Evolutionary conservation across 1,139 yeast genomes (phyloP).

Genomic region (Blastobotrys indianensis): DNA sequence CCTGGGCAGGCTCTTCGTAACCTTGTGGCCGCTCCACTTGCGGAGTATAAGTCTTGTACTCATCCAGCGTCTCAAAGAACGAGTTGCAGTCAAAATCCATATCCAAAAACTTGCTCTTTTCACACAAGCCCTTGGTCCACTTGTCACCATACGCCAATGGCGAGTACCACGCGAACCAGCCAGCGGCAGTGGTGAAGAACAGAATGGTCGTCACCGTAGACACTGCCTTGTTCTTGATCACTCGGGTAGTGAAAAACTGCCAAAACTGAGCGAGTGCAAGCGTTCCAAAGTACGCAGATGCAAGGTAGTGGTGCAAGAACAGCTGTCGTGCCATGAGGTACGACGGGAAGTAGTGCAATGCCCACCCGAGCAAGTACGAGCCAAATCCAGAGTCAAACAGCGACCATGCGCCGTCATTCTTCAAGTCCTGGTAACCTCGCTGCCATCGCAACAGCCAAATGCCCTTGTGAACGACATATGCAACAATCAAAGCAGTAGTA

Average conservation of each 20-base stretch:
- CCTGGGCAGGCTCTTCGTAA: constrained; percentile 7
- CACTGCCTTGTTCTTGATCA: constrained; percentile 39
- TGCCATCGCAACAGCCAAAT: constrained; percentile 73
- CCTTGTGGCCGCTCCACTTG: constrained; percentile 6
- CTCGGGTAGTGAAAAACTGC: constrained; percentile 52
- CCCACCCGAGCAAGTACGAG: constrained; percentile 74
- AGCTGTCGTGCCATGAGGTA: constrained; percentile 91
- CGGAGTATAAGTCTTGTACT: constrained; percentile 21
- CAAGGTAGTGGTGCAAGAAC: constrained; percentile 88
- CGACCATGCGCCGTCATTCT: constrained; percentile 46
- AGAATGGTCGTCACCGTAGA: constrained; percentile 41
- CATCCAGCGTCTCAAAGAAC: constrained; percentile 39
- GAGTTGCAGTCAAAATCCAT: constrained; percentile 80
- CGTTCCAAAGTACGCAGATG: constrained; percentile 79
- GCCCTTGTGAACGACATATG: constrained; percentile 49
- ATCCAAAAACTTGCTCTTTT: constrained; percentile 49
- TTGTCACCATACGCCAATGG: constrained; percentile 74
- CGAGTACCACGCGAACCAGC: constrained; percentile 58
- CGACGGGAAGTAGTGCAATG: constrained; percentile 77
- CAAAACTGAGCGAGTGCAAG: constrained; percentile 77
- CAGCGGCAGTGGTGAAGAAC: constrained; percentile 47
- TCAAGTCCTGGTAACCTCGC: constrained; percentile 36
- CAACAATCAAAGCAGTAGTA: constrained; percentile 51
- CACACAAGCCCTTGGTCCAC: constrained; percentile 73
- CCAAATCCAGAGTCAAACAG: constrained; percentile 68